Conservation (phyloP, 1,284 basidiomycete genomes). For the Ustilago trichophora region DNA sequence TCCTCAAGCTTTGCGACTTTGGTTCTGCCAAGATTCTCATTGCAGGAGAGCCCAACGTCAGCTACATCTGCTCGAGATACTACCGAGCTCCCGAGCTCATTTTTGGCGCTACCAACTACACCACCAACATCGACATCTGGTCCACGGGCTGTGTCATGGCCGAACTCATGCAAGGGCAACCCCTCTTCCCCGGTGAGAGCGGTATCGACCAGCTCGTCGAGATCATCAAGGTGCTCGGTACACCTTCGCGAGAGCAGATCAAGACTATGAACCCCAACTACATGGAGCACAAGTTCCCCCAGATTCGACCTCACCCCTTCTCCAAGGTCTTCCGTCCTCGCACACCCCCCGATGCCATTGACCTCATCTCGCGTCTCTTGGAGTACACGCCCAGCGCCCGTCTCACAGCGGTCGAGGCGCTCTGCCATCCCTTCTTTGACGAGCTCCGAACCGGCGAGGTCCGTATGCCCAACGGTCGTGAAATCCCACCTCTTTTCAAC, state of each 20-base stretch:
- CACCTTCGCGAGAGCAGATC: conserved; percentile 98
- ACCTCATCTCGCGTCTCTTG: conserved; percentile 90
- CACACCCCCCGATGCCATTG: conserved; percentile 93
- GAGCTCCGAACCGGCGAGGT: conserved; percentile 82
- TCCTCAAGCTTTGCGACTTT: conserved; percentile 98
- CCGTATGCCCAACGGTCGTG: conserved; percentile 95
- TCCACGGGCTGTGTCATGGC: conserved; percentile 99
- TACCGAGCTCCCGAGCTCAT: conserved; percentile 99
- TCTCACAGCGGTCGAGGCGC: conserved; percentile 87
- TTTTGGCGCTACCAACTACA: conserved; percentile 99
- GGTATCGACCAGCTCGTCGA: conserved; percentile 99
- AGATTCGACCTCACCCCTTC: conserved; percentile 83
- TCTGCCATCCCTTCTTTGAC: conserved; percentile 91
- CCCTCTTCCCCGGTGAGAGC: conserved; percentile 97
- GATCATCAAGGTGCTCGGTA: conserved; percentile 99
- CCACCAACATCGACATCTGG: conserved; percentile 99
- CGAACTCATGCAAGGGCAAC: conserved; percentile 98
- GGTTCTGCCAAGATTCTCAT: conserved; percentile 98
- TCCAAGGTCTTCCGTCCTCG: conserved; percentile 94
- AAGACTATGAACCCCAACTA: conserved; percentile 99
- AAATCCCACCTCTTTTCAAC: conserved; percentile 92
- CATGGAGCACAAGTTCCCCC: conserved; percentile 99
- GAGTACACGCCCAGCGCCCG: conserved; percentile 96
- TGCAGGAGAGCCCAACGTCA: conserved; percentile 97
- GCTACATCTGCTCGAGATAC: conserved; percentile 99